phyloP scores from a whole-genome alignment of 2,329 filamentous ascomycete genomes.

The Knoxdaviesia proteae region DNA sequence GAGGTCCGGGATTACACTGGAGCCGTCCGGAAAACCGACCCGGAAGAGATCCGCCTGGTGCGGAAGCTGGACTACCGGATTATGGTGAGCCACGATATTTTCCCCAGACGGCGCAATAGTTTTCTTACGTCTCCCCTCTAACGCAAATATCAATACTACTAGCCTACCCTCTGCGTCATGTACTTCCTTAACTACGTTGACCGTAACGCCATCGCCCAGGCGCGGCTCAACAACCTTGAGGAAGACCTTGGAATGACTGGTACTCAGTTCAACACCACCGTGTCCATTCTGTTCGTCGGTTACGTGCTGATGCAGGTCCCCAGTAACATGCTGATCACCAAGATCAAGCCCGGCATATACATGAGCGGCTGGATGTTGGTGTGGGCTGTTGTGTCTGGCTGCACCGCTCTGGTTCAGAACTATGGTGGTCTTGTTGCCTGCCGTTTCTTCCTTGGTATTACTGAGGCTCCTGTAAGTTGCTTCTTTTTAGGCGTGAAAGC shows the following conservation, averaged over 20 bases:
- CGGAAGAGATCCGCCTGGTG: conserved; percentile 17
- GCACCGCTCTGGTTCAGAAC: conserved; percentile 15
- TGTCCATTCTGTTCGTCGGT: conserved; percentile 19
- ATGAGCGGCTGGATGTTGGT: conserved; percentile 19
- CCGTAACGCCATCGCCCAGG: conserved; percentile 24
- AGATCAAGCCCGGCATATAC: conserved; percentile 19
- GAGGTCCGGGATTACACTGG: conserved; percentile 16
- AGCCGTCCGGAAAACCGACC: conserved; percentile 16
- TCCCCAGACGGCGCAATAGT: neutral
- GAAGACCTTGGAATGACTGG: conserved; percentile 29
- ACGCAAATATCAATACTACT: no score
- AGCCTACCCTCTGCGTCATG: conserved; percentile 7
- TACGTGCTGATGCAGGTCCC: conserved; percentile 21
- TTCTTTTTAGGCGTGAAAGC: conserved; percentile 7
- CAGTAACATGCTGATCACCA: conserved; percentile 22
- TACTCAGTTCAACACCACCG: conserved; percentile 30
- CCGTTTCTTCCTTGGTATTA: conserved; percentile 18
- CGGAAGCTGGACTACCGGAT: conserved; percentile 19
- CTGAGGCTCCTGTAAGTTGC: conserved; percentile 10
- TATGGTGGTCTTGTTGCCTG: conserved; percentile 14
- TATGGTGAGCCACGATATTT: conserved; percentile 14
- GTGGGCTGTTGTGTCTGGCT: conserved; percentile 18
- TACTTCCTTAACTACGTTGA: conserved; percentile 25
- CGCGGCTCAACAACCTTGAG: conserved; percentile 23
- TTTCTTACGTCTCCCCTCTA: no score